phyloP scores from a whole-genome alignment of 768 basidiomycete species.

The Hygrophoropsis aurantiaca region DNA sequence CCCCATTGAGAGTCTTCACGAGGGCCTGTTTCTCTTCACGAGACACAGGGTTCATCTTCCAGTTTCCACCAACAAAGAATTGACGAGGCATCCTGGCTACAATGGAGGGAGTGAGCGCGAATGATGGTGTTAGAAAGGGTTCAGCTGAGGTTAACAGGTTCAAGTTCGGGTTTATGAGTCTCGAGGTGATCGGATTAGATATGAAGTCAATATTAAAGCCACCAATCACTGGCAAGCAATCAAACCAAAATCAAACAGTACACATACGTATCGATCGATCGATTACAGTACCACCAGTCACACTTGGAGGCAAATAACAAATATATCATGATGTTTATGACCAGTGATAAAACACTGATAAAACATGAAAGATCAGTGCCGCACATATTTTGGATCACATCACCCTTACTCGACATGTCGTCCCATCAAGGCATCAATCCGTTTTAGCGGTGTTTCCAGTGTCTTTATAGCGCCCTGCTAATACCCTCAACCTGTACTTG shows the following conservation, averaged over 20 bases:
- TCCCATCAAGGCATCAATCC: no score
- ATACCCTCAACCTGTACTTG: constrained; percentile 36
- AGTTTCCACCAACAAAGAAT: constrained; percentile 97
- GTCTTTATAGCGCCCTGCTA: constrained; percentile 30
- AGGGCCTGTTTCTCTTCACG: constrained; percentile 64
- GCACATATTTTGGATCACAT: no score
- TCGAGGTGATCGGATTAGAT: neutral
- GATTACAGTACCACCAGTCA: no score
- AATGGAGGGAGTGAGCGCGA: neutral
- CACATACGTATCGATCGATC: no score
- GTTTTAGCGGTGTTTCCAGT: no score
- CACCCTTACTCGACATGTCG: no score
- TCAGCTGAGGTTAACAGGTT: neutral
- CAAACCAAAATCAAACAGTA: no score
- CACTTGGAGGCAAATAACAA: no score
- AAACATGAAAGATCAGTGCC: no score
- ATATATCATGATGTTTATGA: no score
- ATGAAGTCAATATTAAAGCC: neutral
- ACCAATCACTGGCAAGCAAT: no score
- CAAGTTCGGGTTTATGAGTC: neutral
- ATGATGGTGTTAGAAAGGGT: neutral
- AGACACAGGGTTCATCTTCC: constrained; percentile 92
- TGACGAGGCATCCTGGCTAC: constrained; percentile 61
- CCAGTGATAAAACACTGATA: no score
- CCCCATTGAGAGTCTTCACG: constrained; percentile 71